Percentiles rank a stretch among this genome's conserved stretches.
Conservation (phyloP, 2,329 filamentous ascomycete species). For the Ceratocystis alfenasii region DNA sequence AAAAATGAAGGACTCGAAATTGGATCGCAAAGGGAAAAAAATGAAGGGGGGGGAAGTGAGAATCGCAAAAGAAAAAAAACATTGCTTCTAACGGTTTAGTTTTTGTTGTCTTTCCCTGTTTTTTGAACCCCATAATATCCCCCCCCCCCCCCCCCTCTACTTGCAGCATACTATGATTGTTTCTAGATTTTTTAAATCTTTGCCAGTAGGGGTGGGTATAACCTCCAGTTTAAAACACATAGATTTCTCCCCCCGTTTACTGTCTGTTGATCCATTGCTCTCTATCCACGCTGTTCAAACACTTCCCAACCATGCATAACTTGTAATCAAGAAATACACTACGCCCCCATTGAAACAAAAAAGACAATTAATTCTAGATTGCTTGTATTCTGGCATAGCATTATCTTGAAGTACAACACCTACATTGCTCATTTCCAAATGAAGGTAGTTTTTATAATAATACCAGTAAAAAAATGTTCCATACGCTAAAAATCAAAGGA, state of each 20-base stretch:
- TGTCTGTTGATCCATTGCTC: not conserved
- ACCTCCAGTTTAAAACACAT: conserved; percentile 8
- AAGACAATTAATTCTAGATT: no score
- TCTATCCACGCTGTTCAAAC: not conserved
- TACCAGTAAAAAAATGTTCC: not conserved
- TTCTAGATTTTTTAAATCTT: not conserved
- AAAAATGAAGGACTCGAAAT: conserved; percentile 59
- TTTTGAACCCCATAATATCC: not conserved
- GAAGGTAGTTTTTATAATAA: not conserved
- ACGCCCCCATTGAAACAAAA: no score
- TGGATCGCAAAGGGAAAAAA: conserved; percentile 76
- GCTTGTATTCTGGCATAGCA: no score
- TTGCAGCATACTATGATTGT: not conserved
- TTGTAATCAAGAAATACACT: no score
- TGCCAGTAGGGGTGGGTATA: not conserved
- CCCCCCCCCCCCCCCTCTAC: not conserved
- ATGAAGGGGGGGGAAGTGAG: conserved; percentile 86
- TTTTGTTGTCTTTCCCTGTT: not conserved
- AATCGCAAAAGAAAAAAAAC: conserved; percentile 59
- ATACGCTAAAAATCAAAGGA: not conserved
- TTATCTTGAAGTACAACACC: not conserved
- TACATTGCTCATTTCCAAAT: not conserved
- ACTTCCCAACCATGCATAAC: no score
- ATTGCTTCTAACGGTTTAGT: no score
- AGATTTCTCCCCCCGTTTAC: not conserved